Base-by-base conservation (phyloP, 2,329 filamentous ascomycete genomes). In the Stagonosporopsis cucurbitacearum region DNA sequence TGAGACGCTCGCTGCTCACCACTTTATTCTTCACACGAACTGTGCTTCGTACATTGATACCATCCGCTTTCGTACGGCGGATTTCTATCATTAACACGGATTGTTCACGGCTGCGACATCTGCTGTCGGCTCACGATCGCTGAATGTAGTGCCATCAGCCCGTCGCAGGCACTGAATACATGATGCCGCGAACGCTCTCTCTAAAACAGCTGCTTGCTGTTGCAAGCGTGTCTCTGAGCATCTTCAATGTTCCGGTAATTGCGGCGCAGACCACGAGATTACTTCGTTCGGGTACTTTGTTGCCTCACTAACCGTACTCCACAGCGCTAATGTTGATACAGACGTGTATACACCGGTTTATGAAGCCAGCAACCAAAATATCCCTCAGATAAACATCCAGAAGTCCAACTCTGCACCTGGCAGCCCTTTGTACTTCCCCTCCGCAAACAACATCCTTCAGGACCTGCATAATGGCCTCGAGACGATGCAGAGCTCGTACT, bases 401-500 rank as follows among this genome's bases (percentile, higher is more conserved):
- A 17, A n/a, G 19, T 17, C 22, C 32, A 35, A 49, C 6, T 6
- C 12, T 17, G 8, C 28, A 9, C 2, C 23, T 30, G 25, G 43
- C 19, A 9, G 41, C 6, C 13, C 33, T 32, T 36, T 35, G n/a
- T 41, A 33, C 20, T 37, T 59, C 2, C 40, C 43, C 12, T 23
- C 56, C 23, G 41, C 58, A 11, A 37, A 58, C 26, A 69, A 65
- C 12, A 56, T 67, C 13, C 67, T 76, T 9, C 65, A 69, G 39
- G 67, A 77, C 33, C 69, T 80, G 11, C 73, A 74, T 47, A 49
- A 82, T 44, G 89, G 91, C 6, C 81, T 97, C 59, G 81, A 86
- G 42, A 86, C 88, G 6, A 86, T 97, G 82, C 92, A 97, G 73
- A 81, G 85, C 48, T 79, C 82, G 23, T 96, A 92, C 77, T 97